These are phyloP conservation scores for Tarenaya hassleriana DNA, from an alignment of 345 rosid species.

Conservation along the genomic window DNA sequence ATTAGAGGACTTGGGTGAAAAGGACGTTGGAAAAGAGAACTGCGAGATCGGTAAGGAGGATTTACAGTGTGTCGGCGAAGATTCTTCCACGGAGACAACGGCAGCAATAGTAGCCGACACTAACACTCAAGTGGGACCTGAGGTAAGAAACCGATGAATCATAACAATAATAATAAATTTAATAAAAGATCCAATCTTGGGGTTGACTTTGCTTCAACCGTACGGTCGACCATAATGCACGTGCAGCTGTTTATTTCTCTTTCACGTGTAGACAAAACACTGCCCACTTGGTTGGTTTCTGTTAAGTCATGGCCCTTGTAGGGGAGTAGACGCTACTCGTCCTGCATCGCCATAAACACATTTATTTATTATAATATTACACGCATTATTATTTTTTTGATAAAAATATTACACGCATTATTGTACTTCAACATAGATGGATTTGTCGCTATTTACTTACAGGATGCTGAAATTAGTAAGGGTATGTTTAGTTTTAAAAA, in stretches of 20 bases:
- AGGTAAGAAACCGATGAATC: too few relatives aligned
- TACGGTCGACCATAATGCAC: conserved; percentile 21
- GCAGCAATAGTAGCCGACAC: conserved; percentile 25
- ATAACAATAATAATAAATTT: too few relatives aligned
- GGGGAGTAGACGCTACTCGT: too few relatives aligned
- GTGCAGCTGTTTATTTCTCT: conserved; percentile 11
- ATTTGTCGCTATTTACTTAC: too few relatives aligned
- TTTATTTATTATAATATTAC: too few relatives aligned
- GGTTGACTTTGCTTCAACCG: conserved; percentile 33
- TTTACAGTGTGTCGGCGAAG: conserved; percentile 53
- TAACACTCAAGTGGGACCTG: conserved; percentile 36
- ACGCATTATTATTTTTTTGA: too few relatives aligned
- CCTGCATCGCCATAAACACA: too few relatives aligned
- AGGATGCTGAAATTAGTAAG: too few relatives aligned
- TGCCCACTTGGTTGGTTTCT: conserved; percentile 9
- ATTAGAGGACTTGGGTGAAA: background rate
- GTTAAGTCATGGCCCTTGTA: too few relatives aligned
- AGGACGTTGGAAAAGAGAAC: conserved; percentile 21
- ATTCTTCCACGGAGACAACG: conserved; percentile 28
- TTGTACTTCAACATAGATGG: too few relatives aligned
- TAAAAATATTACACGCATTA: too few relatives aligned
- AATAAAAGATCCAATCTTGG: conserved; percentile 17
- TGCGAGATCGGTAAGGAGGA: conserved; percentile 11
- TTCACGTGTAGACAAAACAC: conserved; percentile 14
- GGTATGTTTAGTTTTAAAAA: too few relatives aligned